Conservation (phyloP, 371 early-diverging fungal species). For the Haplosporangium sp. region DNA sequence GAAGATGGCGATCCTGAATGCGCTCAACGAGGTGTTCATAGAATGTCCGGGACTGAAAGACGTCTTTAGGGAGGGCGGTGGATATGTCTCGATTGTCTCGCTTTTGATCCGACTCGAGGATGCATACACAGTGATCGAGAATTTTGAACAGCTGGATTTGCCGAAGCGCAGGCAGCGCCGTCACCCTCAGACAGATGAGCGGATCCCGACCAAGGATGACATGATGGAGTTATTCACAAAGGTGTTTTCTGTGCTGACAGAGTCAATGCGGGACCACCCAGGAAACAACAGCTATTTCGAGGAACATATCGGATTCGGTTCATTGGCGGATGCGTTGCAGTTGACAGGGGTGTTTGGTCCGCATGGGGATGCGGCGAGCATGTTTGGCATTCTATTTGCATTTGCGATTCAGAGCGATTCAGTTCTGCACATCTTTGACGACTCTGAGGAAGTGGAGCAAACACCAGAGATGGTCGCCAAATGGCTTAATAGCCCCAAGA, state of each 20-base stretch:
- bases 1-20: conserved; percentile 64
- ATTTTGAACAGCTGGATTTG: conserved; percentile 29
- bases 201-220: conserved; percentile 48
- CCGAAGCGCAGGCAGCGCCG: conserved; percentile 42
- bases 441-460: conserved; percentile 33
- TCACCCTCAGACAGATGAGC: conserved; percentile 43
- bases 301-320: conserved; percentile 65
- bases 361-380: conserved; percentile 53
- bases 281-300: conserved; percentile 65
- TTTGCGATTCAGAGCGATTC: conserved; percentile 68
- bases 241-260: conserved; percentile 65
- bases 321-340: conserved; percentile 70
- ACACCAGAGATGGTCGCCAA: conserved; percentile 51
- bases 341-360: conserved; percentile 68
- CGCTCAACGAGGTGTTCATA: conserved; percentile 64
- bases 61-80: conserved; percentile 71
- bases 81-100: conserved; percentile 73
- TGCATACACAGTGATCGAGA: conserved; percentile 57
- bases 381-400: conserved; percentile 72
- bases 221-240: conserved; percentile 58
- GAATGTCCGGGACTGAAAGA: conserved; percentile 62
- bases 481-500: conserved; percentile 52
- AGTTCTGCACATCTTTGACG: conserved; percentile 61
- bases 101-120: conserved; percentile 72
- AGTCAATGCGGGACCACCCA: conserved; percentile 69